These are phyloP conservation scores for Xerocomellus chrysenteron DNA, from an alignment of 768 basidiomycete species.

Conservation along the genomic window DNA sequence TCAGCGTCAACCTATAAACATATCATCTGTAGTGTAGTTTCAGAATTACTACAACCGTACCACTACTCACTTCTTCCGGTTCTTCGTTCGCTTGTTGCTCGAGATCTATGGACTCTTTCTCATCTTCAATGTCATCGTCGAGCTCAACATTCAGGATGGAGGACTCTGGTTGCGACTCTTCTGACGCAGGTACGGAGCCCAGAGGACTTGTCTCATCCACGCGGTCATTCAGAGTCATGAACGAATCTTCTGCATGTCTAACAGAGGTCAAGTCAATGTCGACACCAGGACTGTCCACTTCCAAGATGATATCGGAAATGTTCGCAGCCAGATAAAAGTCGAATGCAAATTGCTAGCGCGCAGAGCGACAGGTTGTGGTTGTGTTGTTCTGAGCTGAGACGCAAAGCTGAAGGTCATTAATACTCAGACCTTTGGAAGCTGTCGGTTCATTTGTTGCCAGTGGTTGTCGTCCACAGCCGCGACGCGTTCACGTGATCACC, in stretches of 20 bases:
- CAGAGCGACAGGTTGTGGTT: not conserved
- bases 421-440: conserved; percentile 3
- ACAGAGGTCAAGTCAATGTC: conserved; percentile 9
- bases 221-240: conserved; percentile 5
- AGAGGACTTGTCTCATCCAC: not conserved
- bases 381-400: not conserved
- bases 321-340: not conserved
- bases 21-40: not conserved
- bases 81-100: conserved; percentile 7
- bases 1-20: conserved; percentile 19
- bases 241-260: conserved; percentile 6
- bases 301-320: conserved; percentile 19
- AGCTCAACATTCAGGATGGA: conserved; percentile 18
- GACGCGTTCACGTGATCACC: too few relatives aligned
- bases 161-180: conserved; percentile 15
- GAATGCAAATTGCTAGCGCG: not conserved
- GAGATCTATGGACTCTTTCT: conserved; percentile 19
- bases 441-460: conserved; percentile 21
- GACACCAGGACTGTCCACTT: conserved; percentile 7
- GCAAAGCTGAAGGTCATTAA: not conserved
- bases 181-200: not conserved
- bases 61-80: conserved; percentile 16
- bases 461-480: too few relatives aligned
- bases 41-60: not conserved
- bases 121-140: conserved; percentile 12